phyloP scores from a whole-genome alignment of 129 eudicot species.

The Daucus carota region DNA sequence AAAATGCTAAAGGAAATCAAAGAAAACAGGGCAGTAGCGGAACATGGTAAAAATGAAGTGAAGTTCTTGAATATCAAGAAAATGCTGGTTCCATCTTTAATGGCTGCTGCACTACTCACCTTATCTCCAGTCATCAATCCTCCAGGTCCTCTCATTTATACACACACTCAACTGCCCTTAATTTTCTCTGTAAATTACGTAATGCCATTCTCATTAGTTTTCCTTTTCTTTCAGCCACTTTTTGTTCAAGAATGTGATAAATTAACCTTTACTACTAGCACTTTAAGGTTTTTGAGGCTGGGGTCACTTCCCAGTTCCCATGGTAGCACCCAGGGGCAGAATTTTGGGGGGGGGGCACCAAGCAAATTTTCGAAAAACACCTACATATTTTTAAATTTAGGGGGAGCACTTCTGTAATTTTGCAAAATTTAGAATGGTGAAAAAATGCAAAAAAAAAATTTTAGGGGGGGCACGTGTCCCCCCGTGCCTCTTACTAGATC shows the following conservation, averaged over 20 bases:
- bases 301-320: background rate
- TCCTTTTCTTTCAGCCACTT: background rate
- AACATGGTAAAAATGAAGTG: constrained; percentile 14
- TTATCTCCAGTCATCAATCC: constrained; percentile 52
- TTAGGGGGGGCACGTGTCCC: too few relatives aligned
- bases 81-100: constrained; percentile 42
- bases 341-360: too few relatives aligned
- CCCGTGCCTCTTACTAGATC: too few relatives aligned
- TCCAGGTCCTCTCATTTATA: constrained; percentile 35
- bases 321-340: too few relatives aligned
- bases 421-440: too few relatives aligned
- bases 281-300: background rate
- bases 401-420: too few relatives aligned
- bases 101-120: constrained; percentile 54
- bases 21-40: constrained; percentile 2
- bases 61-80: constrained; percentile 32
- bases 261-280: too few relatives aligned
- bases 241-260: too few relatives aligned
- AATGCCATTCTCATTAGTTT: background rate
- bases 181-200: constrained; percentile 1
- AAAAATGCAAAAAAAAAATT: too few relatives aligned
- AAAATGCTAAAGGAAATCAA: constrained; percentile 18
- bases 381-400: too few relatives aligned
- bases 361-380: too few relatives aligned
- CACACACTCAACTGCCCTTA: background rate